Base-by-base conservation (phyloP, 2,329 filamentous ascomycete species). In the Ascochyta koolunga region DNA sequence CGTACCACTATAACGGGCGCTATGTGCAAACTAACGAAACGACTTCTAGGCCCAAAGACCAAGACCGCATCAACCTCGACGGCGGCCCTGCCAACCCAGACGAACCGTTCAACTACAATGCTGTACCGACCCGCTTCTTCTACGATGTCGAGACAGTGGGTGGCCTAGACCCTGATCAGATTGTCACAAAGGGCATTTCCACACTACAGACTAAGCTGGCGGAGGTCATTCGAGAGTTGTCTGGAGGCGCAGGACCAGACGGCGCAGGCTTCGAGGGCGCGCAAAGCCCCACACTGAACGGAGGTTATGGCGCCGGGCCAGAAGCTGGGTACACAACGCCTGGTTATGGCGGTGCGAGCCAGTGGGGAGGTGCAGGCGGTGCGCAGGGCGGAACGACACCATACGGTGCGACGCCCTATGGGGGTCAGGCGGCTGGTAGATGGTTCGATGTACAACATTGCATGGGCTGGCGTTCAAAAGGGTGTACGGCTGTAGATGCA, bases 181-280 rank as follows among this genome's bases (percentile, higher is more conserved):
- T 98, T 65, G 86, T 99, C 45, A 88, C 93, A 66, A 87, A 91
- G 67, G 93, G 92, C 29, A 96, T 99, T 74, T 87, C 89, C 60
- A 89, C 91, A 24, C 80, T 99, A 50, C 95, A 98, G 74, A 85
- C 89, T 63, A 99, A 99, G 78, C 85, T 99, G 31, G 95, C 93
- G 2, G 83, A 82, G 4, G 84, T 97, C 33, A 88, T 96, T 56
- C 81, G 85, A 55, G 83, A 85, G 27, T 76, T 89, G 62, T 81
- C 83, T 48, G 83, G 85, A 57, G 60, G 80, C 45, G 85, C 85
- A 54, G 81, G 75, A 37, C 78, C 54, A 73, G 79, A 66, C 69
- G 79, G 63, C 73, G 74, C 70, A 43, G 82, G 83, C 54, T 85
- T 85, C 61, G 83, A 85, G 64, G 88, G 86, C 1, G 86, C 86